Evolutionary conservation across 768 basidiomycete species (phyloP).

Genomic region (Boletus rex-veris): DNA sequence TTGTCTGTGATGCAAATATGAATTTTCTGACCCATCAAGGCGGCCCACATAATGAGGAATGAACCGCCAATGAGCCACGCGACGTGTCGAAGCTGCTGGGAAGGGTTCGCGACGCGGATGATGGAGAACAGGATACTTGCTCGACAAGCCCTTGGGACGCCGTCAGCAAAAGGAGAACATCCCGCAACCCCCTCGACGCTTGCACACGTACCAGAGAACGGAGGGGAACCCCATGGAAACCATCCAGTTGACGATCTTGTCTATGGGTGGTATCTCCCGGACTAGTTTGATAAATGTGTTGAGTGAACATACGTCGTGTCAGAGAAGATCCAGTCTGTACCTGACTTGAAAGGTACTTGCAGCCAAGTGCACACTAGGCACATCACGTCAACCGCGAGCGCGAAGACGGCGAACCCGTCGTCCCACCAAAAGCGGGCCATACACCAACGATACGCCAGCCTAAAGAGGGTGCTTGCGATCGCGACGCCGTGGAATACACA

Average conservation of each 20-base stretch:
- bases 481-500: constrained; percentile 17
- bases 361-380: constrained; percentile 13
- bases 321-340: neutral
- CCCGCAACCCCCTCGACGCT: too few relatives aligned
- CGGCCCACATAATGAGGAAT: constrained; percentile 26
- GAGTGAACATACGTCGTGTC: neutral
- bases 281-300: neutral
- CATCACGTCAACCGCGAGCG: constrained; percentile 16
- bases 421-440: constrained; percentile 30
- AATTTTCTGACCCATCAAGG: constrained; percentile 14
- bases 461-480: constrained; percentile 23
- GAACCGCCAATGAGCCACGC: constrained; percentile 6
- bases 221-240: constrained; percentile 9
- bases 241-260: constrained; percentile 10
- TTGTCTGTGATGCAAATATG: neutral
- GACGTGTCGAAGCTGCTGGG: constrained; percentile 2
- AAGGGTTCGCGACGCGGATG: constrained; percentile 14
- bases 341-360: neutral
- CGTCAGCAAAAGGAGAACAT: neutral
- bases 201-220: constrained; percentile 20
- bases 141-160: constrained; percentile 19
- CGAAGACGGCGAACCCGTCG: constrained; percentile 23
- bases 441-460: constrained; percentile 19
- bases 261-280: neutral
- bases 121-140: constrained; percentile 27